phyloP scores from a whole-genome alignment of 2,329 filamentous ascomycete genomes.

The Metarhizium robertsii region DNA sequence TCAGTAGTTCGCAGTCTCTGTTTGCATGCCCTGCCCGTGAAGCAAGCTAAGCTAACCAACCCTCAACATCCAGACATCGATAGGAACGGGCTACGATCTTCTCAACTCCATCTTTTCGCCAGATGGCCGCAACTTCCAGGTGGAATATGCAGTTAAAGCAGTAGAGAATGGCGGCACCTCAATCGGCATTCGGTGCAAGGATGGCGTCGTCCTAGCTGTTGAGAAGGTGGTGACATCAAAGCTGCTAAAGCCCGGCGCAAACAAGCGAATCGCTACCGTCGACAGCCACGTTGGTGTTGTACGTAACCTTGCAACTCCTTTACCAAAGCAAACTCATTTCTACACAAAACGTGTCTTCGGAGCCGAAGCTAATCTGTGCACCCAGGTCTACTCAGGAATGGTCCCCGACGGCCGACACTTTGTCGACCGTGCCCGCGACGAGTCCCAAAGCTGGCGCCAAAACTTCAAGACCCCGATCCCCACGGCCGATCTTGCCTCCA shows the following conservation, averaged over 20 bases:
- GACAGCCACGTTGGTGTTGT: slow-evolving; percentile 92
- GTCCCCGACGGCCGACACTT: slow-evolving; percentile 94
- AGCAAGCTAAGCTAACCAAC: slow-evolving; percentile 3
- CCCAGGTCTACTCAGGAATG: slow-evolving; percentile 87
- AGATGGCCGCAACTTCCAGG: slow-evolving; percentile 97
- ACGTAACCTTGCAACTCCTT: slow-evolving; percentile 28
- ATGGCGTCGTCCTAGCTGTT: slow-evolving; percentile 89
- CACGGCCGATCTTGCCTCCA: slow-evolving; percentile 75
- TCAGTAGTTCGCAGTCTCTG: slow-evolving; percentile 8
- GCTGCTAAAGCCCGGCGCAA: slow-evolving; percentile 86
- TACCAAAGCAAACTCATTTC: too few species aligned
- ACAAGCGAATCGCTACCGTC: slow-evolving; percentile 93
- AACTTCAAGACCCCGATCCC: slow-evolving; percentile 94
- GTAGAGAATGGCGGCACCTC: slow-evolving; percentile 97
- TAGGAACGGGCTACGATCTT: slow-evolving; percentile 98
- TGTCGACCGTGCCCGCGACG: slow-evolving; percentile 85
- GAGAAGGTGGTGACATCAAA: slow-evolving; percentile 97
- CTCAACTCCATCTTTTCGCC: slow-evolving; percentile 99
- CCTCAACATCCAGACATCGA: slow-evolving; percentile 72
- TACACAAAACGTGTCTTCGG: neutral
- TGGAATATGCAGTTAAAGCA: slow-evolving; percentile 97
- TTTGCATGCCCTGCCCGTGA: neutral
- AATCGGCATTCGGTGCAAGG: slow-evolving; percentile 92
- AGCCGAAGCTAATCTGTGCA: neutral
- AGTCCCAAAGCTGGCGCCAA: slow-evolving; percentile 82